Base-by-base conservation (phyloP, 2,329 filamentous ascomycete species). In the Penicillium sp. region DNA sequence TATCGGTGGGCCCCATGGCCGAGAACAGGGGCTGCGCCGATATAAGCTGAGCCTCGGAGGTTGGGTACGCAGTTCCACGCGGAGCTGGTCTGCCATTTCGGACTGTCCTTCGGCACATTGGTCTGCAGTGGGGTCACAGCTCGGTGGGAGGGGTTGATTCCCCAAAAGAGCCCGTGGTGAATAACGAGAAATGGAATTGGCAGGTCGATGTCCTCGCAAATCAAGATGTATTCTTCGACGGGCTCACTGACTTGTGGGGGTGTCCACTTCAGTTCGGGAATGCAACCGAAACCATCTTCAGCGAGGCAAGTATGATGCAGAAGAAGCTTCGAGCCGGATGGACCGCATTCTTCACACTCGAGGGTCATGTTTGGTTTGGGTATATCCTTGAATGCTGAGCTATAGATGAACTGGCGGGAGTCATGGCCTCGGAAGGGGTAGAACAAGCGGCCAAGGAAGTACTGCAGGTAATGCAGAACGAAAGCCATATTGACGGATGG, bases 1-100 rank as follows among this genome's bases (percentile, higher is more conserved):
- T 73, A 75, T 9, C 71, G 67, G 59, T 75, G 72, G 5, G 44
- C 43, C 13, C 72, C 72, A 37, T 75, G 71, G 0, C 69, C 72
- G 26, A 67, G 59, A 7, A 69, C 64, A 5, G 72, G 65, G 11
- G 58, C 64, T 8, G 72, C 68, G 7, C 65, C 65, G 4, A 60
- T 49, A 44, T 74, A 75, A 1, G 70, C 51, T 1, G 47, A 54
- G 1, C 65, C 62, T 9, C 58, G 57, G 0, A 64, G 10, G 48
- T 69, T 73, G 19, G 69, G 67, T 39, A 70, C 62, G 48, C 65
- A 74, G 1, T 61, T 60, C 65, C 69, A 73, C 9, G 67, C 69
- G 1, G 69, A 58, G 3, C 59, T 52, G 8, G 69, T 72, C 39
- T 27, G 25, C 13, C 33, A 39, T 6, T 23, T 21, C 10, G 21